A percentile compares a stretch with the other conserved stretches of the same genome.
Conservation (phyloP, 2,329 filamentous ascomycete genomes). For the Trichophyton benhamiae region DNA sequence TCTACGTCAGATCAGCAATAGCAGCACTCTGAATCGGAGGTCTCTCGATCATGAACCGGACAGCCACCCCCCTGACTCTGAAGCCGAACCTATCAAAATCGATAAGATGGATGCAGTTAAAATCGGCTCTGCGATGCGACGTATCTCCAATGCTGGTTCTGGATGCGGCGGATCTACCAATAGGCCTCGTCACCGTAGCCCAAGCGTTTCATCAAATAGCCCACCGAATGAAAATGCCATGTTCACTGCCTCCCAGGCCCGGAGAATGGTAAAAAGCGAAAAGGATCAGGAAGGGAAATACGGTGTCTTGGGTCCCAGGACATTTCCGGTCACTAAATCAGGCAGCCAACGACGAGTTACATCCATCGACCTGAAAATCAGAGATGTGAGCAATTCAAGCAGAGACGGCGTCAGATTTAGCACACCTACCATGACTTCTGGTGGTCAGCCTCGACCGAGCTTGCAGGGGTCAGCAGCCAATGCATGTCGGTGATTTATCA, state of each 20-base stretch:
- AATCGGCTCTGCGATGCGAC: slow-evolving; percentile 46
- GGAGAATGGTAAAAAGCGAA: slow-evolving; percentile 53
- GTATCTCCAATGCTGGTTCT: slow-evolving; percentile 34
- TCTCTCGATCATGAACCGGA: slow-evolving; percentile 27
- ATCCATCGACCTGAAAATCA: slow-evolving; percentile 30
- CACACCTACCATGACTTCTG: slow-evolving; percentile 24
- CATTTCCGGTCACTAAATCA: slow-evolving; percentile 46
- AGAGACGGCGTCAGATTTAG: slow-evolving; percentile 29
- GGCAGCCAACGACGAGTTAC: slow-evolving; percentile 32
- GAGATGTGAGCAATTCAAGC: slow-evolving; percentile 28
- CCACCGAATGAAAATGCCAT: slow-evolving; percentile 44
- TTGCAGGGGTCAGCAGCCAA: neutral
- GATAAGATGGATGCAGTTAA: slow-evolving; percentile 40
- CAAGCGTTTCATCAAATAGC: slow-evolving; percentile 36
- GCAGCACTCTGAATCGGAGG: slow-evolving; percentile 38
- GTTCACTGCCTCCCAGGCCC: slow-evolving; percentile 54
- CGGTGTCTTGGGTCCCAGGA: slow-evolving; percentile 50
- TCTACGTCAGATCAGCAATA: slow-evolving; percentile 41
- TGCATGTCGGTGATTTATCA: neutral
- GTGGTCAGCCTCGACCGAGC: slow-evolving; percentile 7
- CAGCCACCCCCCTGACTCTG: slow-evolving; percentile 20
- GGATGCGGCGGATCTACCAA: slow-evolving; percentile 27
- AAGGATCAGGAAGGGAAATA: slow-evolving; percentile 44
- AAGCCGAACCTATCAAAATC: slow-evolving; percentile 34
- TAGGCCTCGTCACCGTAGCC: slow-evolving; percentile 44